A percentile compares a stretch with the other conserved stretches of the same genome.
Evolutionary conservation across 2,329 filamentous ascomycete genomes (phyloP).

Genomic region (Leptographium galeiforme): DNA sequence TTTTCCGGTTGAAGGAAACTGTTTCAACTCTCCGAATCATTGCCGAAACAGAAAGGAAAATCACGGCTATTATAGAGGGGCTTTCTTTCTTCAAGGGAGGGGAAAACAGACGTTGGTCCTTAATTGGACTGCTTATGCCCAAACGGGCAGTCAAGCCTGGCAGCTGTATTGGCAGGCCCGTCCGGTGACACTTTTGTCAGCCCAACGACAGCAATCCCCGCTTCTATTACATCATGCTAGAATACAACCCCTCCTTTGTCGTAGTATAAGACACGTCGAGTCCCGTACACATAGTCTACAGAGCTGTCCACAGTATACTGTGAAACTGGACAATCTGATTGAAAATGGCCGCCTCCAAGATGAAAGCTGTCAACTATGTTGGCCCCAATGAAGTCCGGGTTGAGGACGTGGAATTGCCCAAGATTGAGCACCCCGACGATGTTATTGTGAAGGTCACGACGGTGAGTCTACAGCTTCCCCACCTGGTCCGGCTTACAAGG

Average conservation of each 20-base stretch:
- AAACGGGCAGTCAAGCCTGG: no score
- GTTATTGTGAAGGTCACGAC: neutral
- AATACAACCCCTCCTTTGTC: neutral
- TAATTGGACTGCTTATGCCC: no score
- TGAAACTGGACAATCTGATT: neutral
- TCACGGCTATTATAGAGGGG: no score
- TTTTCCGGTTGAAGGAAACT: neutral
- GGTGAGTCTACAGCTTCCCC: neutral
- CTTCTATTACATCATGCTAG: neutral
- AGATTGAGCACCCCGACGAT: neutral
- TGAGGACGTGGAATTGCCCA: neutral
- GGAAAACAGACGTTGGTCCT: no score
- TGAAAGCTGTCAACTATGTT: slow-evolving; percentile 2
- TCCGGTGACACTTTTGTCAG: no score
- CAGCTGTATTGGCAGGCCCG: no score
- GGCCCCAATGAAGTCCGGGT: neutral
- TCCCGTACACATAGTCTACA: neutral
- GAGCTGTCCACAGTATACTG: neutral
- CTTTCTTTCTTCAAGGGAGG: no score
- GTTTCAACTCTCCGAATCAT: no score
- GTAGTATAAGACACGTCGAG: neutral
- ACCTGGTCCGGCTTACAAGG: no score
- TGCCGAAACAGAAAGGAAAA: no score
- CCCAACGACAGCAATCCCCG: neutral
- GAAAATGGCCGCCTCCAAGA: neutral